A percentile compares a stretch with the other conserved stretches of the same genome.
Evolutionary conservation across 495 filamentous ascomycete genomes (phyloP).

Genomic region (Physcia stellaris): DNA sequence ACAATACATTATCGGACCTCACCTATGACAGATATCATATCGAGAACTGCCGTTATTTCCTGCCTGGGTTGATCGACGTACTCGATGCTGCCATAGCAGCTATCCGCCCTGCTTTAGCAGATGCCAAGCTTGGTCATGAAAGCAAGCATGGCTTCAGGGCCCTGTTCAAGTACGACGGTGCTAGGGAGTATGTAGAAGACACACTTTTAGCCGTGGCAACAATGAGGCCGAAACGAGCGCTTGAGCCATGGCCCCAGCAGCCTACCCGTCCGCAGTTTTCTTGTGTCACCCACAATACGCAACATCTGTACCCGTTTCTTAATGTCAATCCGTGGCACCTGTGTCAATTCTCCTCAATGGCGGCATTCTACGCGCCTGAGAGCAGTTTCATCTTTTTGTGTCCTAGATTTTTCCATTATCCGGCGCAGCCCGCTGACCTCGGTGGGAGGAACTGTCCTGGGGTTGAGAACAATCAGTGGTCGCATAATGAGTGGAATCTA

Average conservation of each 20-base stretch:
- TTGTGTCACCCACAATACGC: constrained; percentile 4
- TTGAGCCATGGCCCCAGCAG: background rate
- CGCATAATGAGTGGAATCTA: background rate
- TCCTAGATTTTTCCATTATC: background rate
- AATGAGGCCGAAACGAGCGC: background rate
- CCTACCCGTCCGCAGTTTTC: constrained; percentile 4
- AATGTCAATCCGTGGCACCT: background rate
- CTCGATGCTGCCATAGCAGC: constrained; percentile 1
- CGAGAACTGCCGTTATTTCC: too few species aligned
- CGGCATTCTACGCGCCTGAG: background rate
- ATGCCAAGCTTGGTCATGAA: background rate
- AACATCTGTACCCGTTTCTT: background rate
- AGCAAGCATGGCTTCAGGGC: background rate
- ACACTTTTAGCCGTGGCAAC: background rate
- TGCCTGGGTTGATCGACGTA: too few species aligned
- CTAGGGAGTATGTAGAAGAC: background rate
- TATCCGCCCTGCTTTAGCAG: too few species aligned
- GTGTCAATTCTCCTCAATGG: background rate
- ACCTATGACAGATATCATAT: too few species aligned
- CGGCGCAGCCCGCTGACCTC: background rate
- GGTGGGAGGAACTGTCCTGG: background rate
- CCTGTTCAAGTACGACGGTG: background rate
- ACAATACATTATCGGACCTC: too few species aligned
- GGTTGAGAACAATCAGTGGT: constrained; percentile 2
- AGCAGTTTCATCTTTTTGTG: constrained; percentile 9